Conservation (phyloP, 2,329 filamentous ascomycete genomes). For the Acarospora socialis region DNA sequence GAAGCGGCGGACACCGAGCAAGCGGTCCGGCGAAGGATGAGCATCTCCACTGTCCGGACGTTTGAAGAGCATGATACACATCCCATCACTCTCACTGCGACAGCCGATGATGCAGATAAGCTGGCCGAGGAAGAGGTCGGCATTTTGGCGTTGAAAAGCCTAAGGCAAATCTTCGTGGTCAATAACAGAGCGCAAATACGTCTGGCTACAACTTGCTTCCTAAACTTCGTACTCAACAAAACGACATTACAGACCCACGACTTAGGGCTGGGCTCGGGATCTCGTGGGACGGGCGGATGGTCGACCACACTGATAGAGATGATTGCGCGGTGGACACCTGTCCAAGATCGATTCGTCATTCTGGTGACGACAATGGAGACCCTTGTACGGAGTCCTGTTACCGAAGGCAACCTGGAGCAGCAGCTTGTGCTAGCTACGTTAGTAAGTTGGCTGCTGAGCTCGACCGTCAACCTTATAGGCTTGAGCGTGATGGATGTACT, state of each 20-base stretch:
- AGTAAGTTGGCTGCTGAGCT: constrained; percentile 69
- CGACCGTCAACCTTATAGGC: constrained; percentile 84
- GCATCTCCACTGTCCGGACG: constrained; percentile 63
- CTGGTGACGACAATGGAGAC: constrained; percentile 68
- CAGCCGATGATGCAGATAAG: constrained; percentile 75
- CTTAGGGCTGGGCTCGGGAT: no score
- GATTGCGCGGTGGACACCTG: constrained; percentile 74
- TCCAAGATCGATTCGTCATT: constrained; percentile 88
- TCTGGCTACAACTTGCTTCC: constrained; percentile 55
- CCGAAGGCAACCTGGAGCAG: constrained; percentile 55
- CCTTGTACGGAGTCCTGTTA: constrained; percentile 52
- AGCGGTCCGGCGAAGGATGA: constrained; percentile 53
- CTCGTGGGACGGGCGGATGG: constrained; percentile 50
- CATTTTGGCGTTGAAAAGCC: constrained; percentile 67
- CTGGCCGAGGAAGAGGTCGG: constrained; percentile 81
- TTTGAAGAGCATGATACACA: constrained; percentile 55
- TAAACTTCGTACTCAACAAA: constrained; percentile 52
- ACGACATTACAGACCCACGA: no score
- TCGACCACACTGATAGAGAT: constrained; percentile 68
- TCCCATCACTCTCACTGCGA: constrained; percentile 49
- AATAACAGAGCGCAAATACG: constrained; percentile 74
- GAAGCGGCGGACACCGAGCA: constrained; percentile 56
- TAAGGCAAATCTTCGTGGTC: constrained; percentile 72
- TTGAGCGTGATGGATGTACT: constrained; percentile 93
- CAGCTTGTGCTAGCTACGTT: constrained; percentile 65